phyloP scores from a whole-genome alignment of 139 green algal species.

The Chlamydomonas urium region DNA sequence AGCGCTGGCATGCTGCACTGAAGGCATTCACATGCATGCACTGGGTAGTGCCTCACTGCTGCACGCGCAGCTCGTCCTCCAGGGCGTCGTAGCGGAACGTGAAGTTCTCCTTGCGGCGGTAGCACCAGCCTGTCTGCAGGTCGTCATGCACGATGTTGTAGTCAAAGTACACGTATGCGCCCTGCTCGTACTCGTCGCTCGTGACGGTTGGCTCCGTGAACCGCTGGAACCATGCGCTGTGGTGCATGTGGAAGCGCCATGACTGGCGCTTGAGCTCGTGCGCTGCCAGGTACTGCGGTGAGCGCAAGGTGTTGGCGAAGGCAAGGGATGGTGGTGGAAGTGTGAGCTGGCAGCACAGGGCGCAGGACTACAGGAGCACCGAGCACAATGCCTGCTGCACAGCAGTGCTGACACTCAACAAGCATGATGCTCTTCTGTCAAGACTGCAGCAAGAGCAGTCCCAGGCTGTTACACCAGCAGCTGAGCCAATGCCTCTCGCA shows the following conservation, averaged over 20 bases:
- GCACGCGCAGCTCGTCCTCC: conserved; percentile 61
- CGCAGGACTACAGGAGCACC: too few relatives aligned
- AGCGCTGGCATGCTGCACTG: too few relatives aligned
- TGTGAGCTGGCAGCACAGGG: too few relatives aligned
- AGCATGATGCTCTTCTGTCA: too few relatives aligned
- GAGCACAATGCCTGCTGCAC: too few relatives aligned
- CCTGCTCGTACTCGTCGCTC: conserved; percentile 85
- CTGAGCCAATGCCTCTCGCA: not conserved
- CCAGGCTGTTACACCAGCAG: not conserved
- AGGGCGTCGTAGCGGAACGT: conserved; percentile 81
- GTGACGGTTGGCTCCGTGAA: conserved; percentile 86
- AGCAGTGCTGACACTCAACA: too few relatives aligned
- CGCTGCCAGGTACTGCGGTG: conserved; percentile 64
- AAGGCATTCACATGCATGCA: too few relatives aligned
- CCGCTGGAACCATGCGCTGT: conserved; percentile 56
- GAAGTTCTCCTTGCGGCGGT: conserved; percentile 88
- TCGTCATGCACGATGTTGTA: conserved; percentile 78
- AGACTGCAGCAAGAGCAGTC: too few relatives aligned
- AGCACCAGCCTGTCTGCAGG: conserved; percentile 56
- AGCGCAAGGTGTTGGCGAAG: not conserved
- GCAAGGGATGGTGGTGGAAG: too few relatives aligned
- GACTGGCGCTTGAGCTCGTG: conserved; percentile 88
- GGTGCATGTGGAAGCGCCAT: conserved; percentile 84
- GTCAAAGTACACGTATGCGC: conserved; percentile 92
- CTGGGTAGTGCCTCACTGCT: not conserved